These are phyloP conservation scores for Macrophomina tecta DNA, from an alignment of 2,329 filamentous ascomycete species.

Conservation along the genomic window DNA sequence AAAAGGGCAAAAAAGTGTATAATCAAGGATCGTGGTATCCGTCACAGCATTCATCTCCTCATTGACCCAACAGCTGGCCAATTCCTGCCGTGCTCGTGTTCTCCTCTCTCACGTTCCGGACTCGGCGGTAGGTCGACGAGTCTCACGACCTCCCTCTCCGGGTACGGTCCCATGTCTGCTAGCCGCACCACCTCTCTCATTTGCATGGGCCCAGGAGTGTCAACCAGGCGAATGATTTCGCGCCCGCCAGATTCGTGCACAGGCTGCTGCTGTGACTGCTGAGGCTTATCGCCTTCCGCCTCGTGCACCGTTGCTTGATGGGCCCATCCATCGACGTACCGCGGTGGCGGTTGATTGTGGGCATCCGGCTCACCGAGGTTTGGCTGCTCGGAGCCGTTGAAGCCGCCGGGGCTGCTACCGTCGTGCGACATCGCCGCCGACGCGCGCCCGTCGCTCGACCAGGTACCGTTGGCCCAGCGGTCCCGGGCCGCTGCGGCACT, in stretches of 20 bases:
- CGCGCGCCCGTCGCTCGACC: not conserved
- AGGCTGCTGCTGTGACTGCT: not conserved
- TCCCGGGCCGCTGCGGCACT: not conserved
- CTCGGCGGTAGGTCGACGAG: constrained; percentile 13
- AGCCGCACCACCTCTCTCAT: not conserved
- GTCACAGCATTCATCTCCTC: not conserved
- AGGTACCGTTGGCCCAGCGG: not conserved
- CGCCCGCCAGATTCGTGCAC: constrained; percentile 23
- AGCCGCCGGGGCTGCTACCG: not conserved
- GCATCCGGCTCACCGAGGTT: not conserved
- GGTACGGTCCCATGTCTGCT: not conserved
- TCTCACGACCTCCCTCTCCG: constrained; percentile 7
- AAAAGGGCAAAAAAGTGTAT: not conserved
- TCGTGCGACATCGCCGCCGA: not conserved
- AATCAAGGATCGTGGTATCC: not conserved
- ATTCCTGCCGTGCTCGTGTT: not conserved
- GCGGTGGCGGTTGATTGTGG: not conserved
- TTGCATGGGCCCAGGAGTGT: not conserved
- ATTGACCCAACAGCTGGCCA: not conserved
- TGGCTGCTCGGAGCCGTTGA: not conserved
- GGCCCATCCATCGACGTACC: not conserved
- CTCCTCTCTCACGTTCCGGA: constrained; percentile 3
- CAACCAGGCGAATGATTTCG: not conserved
- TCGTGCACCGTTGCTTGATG: not conserved
- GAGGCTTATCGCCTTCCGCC: not conserved